A percentile compares a stretch with the other conserved stretches of the same genome.
Evolutionary conservation across 2,329 filamentous ascomycete species (phyloP).

Genomic region (Colletotrichum musae): DNA sequence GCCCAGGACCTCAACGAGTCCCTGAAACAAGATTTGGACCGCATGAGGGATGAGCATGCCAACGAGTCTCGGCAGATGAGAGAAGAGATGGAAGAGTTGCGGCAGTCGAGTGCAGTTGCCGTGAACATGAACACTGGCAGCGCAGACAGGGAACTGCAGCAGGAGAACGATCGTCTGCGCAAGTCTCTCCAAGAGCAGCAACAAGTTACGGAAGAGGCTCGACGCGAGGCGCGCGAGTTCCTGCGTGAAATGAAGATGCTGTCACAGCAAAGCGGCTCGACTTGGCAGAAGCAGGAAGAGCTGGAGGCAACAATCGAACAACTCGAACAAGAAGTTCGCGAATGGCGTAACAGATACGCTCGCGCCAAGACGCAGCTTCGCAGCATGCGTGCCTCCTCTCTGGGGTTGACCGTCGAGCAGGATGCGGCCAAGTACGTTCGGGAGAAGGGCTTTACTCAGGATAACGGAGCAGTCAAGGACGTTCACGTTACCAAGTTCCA

Average conservation of each 20-base stretch:
- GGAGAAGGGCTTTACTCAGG: conserved; percentile 77
- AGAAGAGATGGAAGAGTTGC: conserved; percentile 72
- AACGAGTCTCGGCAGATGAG: conserved; percentile 74
- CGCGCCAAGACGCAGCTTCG: conserved; percentile 90
- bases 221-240: conserved; percentile 85
- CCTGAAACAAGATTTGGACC: conserved; percentile 84
- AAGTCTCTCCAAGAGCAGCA: conserved; percentile 80
- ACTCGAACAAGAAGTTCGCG: conserved; percentile 86
- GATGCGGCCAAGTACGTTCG: conserved; percentile 78
- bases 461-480: conserved; percentile 87
- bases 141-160: conserved; percentile 70
- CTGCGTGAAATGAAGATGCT: conserved; percentile 90
- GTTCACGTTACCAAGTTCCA: conserved; percentile 96
- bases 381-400: conserved; percentile 83
- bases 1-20: conserved; percentile 85
- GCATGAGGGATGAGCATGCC: conserved; percentile 77
- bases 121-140: conserved; percentile 45
- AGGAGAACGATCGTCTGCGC: conserved; percentile 79
- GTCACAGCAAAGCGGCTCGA: conserved; percentile 83
- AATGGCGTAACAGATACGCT: conserved; percentile 93
- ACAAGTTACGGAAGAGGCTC: conserved; percentile 87
- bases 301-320: conserved; percentile 81
- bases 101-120: conserved; percentile 49
- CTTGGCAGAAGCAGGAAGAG: conserved; percentile 86
- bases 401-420: conserved; percentile 78